phyloP scores from a whole-genome alignment of 495 filamentous ascomycete genomes.

The Xylaria bambusicola region DNA sequence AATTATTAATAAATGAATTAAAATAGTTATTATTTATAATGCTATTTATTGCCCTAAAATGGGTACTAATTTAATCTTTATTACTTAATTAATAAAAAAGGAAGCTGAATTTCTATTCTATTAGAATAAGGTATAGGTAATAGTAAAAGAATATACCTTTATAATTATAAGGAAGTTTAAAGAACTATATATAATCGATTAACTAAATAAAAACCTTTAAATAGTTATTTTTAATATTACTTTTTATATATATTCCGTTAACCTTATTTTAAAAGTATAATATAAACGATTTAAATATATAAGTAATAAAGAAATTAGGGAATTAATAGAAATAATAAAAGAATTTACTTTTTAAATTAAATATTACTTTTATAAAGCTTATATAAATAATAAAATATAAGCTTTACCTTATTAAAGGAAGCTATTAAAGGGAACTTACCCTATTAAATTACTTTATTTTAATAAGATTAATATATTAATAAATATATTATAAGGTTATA shows the following conservation, averaged over 20 bases:
- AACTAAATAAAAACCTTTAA: not conserved
- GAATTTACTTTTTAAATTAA: not conserved
- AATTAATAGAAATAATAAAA: constrained; percentile 10
- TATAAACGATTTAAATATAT: not conserved
- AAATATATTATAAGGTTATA: not conserved
- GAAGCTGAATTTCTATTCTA: not conserved
- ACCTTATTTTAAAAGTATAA: not conserved
- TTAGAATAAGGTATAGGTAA: not conserved
- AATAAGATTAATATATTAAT: not conserved
- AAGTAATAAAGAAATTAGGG: constrained; percentile 11
- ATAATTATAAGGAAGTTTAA: not conserved
- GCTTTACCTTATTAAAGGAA: not conserved
- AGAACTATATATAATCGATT: not conserved
- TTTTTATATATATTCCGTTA: not conserved
- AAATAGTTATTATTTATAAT: not conserved
- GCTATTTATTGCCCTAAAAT: not conserved
- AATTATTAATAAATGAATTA: not conserved
- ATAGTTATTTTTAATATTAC: not conserved
- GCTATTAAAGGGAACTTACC: not conserved
- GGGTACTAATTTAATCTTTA: not conserved
- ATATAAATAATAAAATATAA: not conserved
- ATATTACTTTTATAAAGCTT: not conserved
- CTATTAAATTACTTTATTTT: not conserved
- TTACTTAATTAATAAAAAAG: not conserved
- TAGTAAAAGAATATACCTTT: not conserved